Evolutionary conservation across 2,329 filamentous ascomycete genomes (phyloP).

Genomic region (Scedosporium dehoogii): DNA sequence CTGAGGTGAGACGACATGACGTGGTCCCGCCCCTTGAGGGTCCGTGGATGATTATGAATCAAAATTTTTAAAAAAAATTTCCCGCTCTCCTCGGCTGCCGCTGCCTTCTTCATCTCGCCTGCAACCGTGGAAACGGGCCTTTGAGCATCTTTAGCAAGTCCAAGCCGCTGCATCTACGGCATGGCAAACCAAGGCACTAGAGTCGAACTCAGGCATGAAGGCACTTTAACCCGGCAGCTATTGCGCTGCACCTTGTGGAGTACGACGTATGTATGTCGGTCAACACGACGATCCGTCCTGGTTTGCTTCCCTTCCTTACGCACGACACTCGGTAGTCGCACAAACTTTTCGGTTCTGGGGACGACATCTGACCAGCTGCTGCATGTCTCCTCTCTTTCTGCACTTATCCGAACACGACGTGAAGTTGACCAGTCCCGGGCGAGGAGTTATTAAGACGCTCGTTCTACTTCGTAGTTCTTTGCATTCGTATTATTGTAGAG

Average conservation of each 20-base stretch:
- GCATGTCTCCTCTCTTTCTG: too few species aligned
- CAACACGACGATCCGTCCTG: neutral
- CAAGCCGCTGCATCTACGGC: neutral
- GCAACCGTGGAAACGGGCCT: neutral
- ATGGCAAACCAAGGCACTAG: neutral
- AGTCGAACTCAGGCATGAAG: neutral
- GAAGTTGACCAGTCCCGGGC: too few species aligned
- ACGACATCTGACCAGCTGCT: too few species aligned
- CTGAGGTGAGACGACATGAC: slow-evolving; percentile 1
- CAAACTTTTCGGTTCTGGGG: too few species aligned
- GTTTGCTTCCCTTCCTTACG: neutral
- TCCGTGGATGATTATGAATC: neutral
- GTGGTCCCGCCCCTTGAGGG: neutral
- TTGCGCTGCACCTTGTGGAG: neutral
- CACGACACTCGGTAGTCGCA: too few species aligned
- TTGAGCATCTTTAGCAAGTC: neutral
- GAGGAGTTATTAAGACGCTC: too few species aligned
- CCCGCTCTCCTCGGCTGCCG: neutral
- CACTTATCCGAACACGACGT: too few species aligned
- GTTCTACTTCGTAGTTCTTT: too few species aligned
- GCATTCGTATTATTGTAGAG: too few species aligned
- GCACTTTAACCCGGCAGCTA: neutral
- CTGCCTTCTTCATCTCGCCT: neutral
- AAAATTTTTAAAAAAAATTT: neutral
- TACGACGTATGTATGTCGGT: too few species aligned